These are phyloP conservation scores for Fusarium poae DNA, from an alignment of 2,329 filamentous ascomycete genomes.

Conservation along the genomic window DNA sequence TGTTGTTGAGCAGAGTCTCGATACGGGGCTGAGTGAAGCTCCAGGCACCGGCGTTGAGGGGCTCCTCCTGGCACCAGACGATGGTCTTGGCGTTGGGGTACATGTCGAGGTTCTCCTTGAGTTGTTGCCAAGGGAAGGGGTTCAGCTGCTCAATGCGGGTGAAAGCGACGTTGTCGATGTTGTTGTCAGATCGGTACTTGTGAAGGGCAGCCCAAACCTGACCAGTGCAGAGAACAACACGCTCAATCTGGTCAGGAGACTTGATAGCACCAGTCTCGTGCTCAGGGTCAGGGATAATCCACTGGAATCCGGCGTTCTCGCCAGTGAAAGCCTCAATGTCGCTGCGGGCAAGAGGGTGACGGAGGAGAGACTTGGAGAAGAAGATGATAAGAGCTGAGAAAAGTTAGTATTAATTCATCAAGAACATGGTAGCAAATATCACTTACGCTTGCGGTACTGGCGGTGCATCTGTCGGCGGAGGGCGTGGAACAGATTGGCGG, in stretches of 20 bases:
- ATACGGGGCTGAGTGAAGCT: slow-evolving; percentile 97
- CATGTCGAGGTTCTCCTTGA: slow-evolving; percentile 94
- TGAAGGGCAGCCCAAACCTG: slow-evolving; percentile 92
- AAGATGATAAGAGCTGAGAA: slow-evolving; percentile 84
- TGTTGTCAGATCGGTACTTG: slow-evolving; percentile 90
- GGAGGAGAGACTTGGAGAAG: slow-evolving; percentile 97
- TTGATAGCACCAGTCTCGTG: slow-evolving; percentile 83
- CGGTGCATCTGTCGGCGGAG: slow-evolving; percentile 98
- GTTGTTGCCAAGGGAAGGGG: slow-evolving; percentile 98
- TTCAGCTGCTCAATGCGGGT: slow-evolving; percentile 98
- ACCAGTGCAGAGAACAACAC: slow-evolving; percentile 92
- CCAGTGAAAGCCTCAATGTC: slow-evolving; percentile 90
- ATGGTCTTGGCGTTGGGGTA: slow-evolving; percentile 99
- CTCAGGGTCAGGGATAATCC: slow-evolving; percentile 92
- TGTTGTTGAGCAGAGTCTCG: slow-evolving; percentile 95
- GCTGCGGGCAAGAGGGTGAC: slow-evolving; percentile 92
- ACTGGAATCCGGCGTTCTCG: slow-evolving; percentile 88
- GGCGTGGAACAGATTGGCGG: slow-evolving; percentile 95
- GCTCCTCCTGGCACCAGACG: slow-evolving; percentile 98
- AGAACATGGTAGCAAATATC: slow-evolving; percentile 1
- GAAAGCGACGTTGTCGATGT: slow-evolving; percentile 90
- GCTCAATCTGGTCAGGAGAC: slow-evolving; percentile 86
- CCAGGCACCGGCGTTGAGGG: slow-evolving; percentile 97
- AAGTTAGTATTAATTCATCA: slow-evolving; percentile 34
- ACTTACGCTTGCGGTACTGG: slow-evolving; percentile 98